Evolutionary conservation across 768 basidiomycete genomes (phyloP).

Genomic region (Filobasidium floriforme): DNA sequence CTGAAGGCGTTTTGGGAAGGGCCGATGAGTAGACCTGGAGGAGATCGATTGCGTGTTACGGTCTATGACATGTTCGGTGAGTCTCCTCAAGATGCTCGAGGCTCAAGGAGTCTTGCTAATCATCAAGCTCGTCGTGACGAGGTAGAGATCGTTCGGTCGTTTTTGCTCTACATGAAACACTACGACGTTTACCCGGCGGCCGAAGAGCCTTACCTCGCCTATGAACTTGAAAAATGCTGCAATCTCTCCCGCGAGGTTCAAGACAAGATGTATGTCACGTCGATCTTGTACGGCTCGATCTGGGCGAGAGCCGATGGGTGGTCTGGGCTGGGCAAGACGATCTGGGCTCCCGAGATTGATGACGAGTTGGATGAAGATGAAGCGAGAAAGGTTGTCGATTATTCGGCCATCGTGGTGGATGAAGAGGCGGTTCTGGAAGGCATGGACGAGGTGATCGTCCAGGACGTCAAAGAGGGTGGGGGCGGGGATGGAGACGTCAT

Average conservation of each 20-base stretch:
- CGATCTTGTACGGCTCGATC: not conserved
- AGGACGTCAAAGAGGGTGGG: not conserved
- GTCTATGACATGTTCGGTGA: not conserved
- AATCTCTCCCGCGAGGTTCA: not conserved
- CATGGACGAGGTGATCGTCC: not conserved
- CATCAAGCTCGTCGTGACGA: not conserved
- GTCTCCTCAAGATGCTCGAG: not conserved
- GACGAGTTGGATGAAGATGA: not conserved
- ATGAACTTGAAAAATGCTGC: not conserved
- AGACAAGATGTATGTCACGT: not conserved
- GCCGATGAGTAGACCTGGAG: not conserved
- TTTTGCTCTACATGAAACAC: constrained; percentile 2
- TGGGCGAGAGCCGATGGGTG: not conserved
- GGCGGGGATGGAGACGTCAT: not conserved
- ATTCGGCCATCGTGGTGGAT: not conserved
- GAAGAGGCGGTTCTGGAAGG: not conserved
- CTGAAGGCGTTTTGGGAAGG: constrained; percentile 2
- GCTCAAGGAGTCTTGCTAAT: not conserved
- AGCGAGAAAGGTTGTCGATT: not conserved
- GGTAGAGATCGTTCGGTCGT: constrained; percentile 2
- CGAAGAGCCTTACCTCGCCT: not conserved
- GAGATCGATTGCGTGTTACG: not conserved
- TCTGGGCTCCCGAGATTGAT: constrained; percentile 1
- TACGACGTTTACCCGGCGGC: not conserved
- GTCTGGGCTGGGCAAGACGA: not conserved